These are phyloP conservation scores for Immersiporthe knoxdaviesiana DNA, from an alignment of 2,329 filamentous ascomycete species.

Conservation along the genomic window DNA sequence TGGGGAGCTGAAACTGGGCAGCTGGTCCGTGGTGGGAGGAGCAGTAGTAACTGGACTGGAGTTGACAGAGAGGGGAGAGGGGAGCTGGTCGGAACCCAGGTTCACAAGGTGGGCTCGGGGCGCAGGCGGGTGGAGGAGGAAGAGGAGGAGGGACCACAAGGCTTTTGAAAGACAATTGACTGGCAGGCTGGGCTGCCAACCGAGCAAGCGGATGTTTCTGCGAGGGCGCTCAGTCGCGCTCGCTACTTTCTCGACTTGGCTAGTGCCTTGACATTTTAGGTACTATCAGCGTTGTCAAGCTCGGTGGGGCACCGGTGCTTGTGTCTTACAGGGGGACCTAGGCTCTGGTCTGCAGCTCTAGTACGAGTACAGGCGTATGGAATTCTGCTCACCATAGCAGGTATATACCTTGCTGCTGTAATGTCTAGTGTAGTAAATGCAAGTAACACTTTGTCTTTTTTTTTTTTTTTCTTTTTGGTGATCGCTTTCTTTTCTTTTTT, in stretches of 20 bases:
- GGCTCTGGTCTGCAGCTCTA: not conserved
- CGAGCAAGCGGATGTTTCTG: constrained; percentile 8
- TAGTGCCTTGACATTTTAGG: constrained; percentile 9
- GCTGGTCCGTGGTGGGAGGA: not conserved
- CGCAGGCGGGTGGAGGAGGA: constrained; percentile 12
- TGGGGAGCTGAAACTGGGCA: constrained; percentile 10
- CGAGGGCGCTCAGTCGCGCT: constrained; percentile 12
- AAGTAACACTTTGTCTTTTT: too few relatives aligned
- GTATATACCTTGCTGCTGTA: not conserved
- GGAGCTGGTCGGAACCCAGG: constrained; percentile 13
- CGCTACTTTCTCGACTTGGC: constrained; percentile 2
- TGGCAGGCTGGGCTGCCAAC: constrained; percentile 5
- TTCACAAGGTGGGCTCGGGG: constrained; percentile 10
- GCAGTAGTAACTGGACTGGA: constrained; percentile 16
- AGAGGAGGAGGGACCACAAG: constrained; percentile 16
- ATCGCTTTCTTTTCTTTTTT: not conserved
- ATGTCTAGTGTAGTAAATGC: too few relatives aligned
- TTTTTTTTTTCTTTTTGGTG: not conserved
- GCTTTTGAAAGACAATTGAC: constrained; percentile 11
- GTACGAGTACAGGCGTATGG: constrained; percentile 16
- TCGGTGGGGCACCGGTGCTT: constrained; percentile 9
- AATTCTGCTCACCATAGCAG: not conserved
- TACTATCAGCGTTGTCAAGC: constrained; percentile 12
- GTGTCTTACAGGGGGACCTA: constrained; percentile 2
- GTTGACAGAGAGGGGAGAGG: too few relatives aligned